Base-by-base conservation (phyloP, 2,329 filamentous ascomycete genomes). In the Aphanoascus verrucosus region DNA sequence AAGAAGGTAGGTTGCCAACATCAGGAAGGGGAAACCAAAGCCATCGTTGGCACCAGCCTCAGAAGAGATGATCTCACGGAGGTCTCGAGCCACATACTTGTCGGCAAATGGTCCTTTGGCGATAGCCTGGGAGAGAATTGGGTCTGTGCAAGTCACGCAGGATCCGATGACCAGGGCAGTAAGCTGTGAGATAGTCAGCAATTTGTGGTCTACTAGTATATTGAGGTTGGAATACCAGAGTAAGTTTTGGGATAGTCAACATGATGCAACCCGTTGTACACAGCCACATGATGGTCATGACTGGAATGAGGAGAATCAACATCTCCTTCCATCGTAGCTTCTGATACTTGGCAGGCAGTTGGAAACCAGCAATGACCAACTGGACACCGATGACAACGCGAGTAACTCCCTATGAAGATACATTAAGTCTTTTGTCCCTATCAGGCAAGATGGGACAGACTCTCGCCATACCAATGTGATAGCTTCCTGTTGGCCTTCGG, bases 211-310 rank as follows among this genome's bases (percentile, higher is more conserved):
- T 41, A 11, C 8, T 17, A 5, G 2, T n/a, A 23, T 19, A 7
- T 12, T 7, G 5, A 19, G 12, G n/a, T 37, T n/a, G 23, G 51
- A 55, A 5, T 59, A 69, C 65, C 12, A 80, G 68, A 0, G 75
- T 74, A 8, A 83, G 56, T 20, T 77, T 76, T 0, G 80, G 79
- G 1, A 82, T 68, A 9, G 75, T 76, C 5, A 76, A 68, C 32
- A 80, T 64, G 42, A 83, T 72, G 56, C 79, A 82, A 1, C 73
- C 68, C 0, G 77, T 78, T 0, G 79, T 82, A 58, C 68, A 72
- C 5, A 83, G 62, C 80, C 81, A 83, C 74, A 81, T 81, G 49
- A 81, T 66, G 0, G 78, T 77, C 80, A 82, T 83, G 57, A 81
- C 69, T 1, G 80, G 80, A 5, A 83, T 59, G 5, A 83, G 67